These are phyloP conservation scores for Hibiscus mutabilis DNA, from an alignment of 345 rosid genomes.

Conservation along the genomic window DNA sequence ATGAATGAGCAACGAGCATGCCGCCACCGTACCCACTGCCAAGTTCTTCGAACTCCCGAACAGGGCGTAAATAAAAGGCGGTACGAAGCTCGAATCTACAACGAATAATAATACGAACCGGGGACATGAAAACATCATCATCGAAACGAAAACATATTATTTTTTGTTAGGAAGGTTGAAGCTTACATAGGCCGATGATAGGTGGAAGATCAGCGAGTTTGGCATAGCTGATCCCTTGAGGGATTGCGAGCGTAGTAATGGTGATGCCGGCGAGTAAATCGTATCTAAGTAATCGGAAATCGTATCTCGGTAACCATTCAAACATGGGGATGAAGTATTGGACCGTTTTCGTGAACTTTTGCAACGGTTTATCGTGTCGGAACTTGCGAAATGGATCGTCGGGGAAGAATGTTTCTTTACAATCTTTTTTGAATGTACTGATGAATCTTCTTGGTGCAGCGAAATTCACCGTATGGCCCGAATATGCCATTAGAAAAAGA, in stretches of 20 bases:
- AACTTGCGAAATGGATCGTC: constrained; percentile 74
- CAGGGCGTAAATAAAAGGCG: constrained; percentile 64
- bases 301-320: constrained; percentile 70
- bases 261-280: constrained; percentile 90
- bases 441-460: constrained; percentile 38
- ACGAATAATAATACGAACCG: no score
- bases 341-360: constrained; percentile 23
- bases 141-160: not conserved
- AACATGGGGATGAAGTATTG: constrained; percentile 69
- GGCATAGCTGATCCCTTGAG: constrained; percentile 93
- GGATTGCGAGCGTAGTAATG: constrained; percentile 81
- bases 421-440: constrained; percentile 34
- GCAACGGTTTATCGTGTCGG: constrained; percentile 13
- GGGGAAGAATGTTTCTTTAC: constrained; percentile 68
- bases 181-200: constrained; percentile 75
- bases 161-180: not conserved
- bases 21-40: constrained; percentile 83
- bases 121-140: not conserved
- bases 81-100: constrained; percentile 86
- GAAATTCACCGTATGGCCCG: constrained; percentile 39
- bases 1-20: constrained; percentile 54
- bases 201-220: constrained; percentile 74
- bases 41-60: constrained; percentile 80
- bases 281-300: constrained; percentile 32
- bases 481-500: not conserved